Evolutionary conservation across 2,329 filamentous ascomycete species (phyloP), one percentile per base, ranked within the genome.

Genomic region (Fusarium stilboides): DNA sequence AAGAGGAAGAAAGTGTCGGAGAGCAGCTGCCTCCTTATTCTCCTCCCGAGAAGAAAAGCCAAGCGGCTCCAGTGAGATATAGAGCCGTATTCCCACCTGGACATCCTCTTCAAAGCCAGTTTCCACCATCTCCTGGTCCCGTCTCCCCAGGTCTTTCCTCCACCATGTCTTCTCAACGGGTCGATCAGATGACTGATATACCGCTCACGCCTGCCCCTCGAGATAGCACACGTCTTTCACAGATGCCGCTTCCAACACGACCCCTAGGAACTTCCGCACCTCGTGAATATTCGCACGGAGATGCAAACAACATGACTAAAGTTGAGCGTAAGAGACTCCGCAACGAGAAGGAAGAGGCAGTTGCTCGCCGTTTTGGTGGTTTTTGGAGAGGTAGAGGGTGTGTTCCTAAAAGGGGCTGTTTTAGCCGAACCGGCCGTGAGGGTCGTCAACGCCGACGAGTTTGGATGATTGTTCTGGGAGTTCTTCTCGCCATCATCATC

Each of bases 361-460:
- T 86, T 19, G 88, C 87, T 2, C 84, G 82, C 49, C 88, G 85
- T 66, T 76, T 83, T 1, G 89, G 89, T 3, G 86, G 88, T 5
- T 83, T 88, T 42, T 92, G 90, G 89, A 86, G 87, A 73, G 90
- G 90, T 3, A 85, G 90, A 47, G 87, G 86, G 12, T 91, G 87
- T 63, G 82, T 93, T 36, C 85, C 88, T 1, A 81, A 85, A 17
- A 85, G 81, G n/a, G 89, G 90, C 3, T 92, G 89, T 76, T 90
- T 89, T 75, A 90, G 91, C 2, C 84, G 89, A 20, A 80, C 81
- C 4, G 89, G 89, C 1, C 85, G 87, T 1, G 90, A 92, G 73
- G 89, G 88, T 5, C 86, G 90, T 60, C 87, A 88, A 73, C 85
- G 85, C 74, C 85, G 90, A 62, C 84, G 91, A 19, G 82, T 90